phyloP scores from a whole-genome alignment of 352 stramenopile species.

The Phytophthora nicotianae region DNA sequence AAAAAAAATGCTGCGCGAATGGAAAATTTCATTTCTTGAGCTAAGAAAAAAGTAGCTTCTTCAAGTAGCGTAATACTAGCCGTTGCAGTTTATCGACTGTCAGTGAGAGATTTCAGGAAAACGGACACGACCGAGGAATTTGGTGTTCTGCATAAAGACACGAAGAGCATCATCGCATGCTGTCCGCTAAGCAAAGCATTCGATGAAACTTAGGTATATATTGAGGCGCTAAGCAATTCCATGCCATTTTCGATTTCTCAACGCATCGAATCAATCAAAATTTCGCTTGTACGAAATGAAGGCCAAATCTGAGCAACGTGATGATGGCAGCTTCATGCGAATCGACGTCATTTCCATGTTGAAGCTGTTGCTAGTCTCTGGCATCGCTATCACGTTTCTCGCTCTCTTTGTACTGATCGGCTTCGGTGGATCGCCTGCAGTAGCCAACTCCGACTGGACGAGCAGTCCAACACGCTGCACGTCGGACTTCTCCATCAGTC shows the following conservation, averaged over 20 bases:
- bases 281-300: slow-evolving; percentile 29
- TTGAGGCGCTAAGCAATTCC: too few species aligned
- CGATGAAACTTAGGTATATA: too few species aligned
- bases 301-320: slow-evolving; percentile 2
- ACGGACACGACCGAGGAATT: slow-evolving; percentile 8
- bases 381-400: slow-evolving; percentile 37
- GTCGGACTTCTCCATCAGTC: slow-evolving; percentile 49
- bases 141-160: neutral
- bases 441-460: slow-evolving; percentile 54
- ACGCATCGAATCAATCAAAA: neutral
- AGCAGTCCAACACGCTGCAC: slow-evolving; percentile 56
- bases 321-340: slow-evolving; percentile 64
- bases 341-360: slow-evolving; percentile 69
- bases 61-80: neutral
- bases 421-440: slow-evolving; percentile 42
- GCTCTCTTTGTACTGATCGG: slow-evolving; percentile 54
- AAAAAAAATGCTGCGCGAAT: too few species aligned
- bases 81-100: neutral
- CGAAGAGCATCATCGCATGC: neutral
- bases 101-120: slow-evolving; percentile 10
- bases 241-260: slow-evolving; percentile 19
- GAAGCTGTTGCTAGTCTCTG: slow-evolving; percentile 46
- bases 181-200: neutral
- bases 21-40: too few species aligned
- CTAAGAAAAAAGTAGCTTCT: neutral